These are phyloP conservation scores for Ambrosia hybrid DNA, from an alignment of 140 eudicot species.

Conservation along the genomic window DNA sequence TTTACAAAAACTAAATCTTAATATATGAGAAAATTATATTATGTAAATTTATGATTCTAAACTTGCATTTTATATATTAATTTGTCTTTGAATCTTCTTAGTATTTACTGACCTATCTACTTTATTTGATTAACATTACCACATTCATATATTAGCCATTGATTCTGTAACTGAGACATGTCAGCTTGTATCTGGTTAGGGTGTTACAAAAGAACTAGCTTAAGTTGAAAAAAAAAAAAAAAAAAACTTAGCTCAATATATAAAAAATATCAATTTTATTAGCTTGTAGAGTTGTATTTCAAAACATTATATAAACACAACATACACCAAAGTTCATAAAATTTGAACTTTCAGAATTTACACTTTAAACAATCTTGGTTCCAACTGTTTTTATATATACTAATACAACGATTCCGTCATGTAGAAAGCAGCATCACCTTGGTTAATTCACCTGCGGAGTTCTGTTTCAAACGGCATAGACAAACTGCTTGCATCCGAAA, in stretches of 20 bases:
- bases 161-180: no score
- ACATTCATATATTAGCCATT: background rate
- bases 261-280: conserved; percentile 8
- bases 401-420: background rate
- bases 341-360: conserved; percentile 23
- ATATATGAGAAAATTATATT: no score
- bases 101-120: no score
- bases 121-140: no score
- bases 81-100: no score
- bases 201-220: background rate
- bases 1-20: no score
- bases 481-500: conserved; percentile 47
- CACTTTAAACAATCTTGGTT: conserved; percentile 11
- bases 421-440: background rate
- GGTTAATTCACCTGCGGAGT: conserved; percentile 28
- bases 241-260: background rate
- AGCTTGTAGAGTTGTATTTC: background rate
- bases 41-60: no score
- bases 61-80: no score
- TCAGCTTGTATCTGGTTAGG: no score
- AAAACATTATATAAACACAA: background rate
- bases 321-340: conserved; percentile 13
- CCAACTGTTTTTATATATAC: conserved; percentile 10
- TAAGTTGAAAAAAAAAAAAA: background rate
- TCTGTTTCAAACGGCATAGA: conserved; percentile 50